Conservation (phyloP, 768 basidiomycete genomes). For the Lactarius evosmus region DNA sequence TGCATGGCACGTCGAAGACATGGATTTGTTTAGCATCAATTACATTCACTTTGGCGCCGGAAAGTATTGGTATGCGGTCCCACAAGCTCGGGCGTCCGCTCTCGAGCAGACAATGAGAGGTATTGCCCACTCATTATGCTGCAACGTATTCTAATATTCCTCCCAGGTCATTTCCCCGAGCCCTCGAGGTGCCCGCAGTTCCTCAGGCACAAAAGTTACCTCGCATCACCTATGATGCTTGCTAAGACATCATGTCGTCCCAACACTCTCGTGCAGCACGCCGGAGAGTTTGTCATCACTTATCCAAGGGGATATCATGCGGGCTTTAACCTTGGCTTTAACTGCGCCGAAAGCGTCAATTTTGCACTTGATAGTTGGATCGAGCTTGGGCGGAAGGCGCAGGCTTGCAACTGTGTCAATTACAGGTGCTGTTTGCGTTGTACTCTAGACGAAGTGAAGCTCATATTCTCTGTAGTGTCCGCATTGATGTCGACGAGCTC, state of each 20-base stretch:
- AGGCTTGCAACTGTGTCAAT: constrained; percentile 66
- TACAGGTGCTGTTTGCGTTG: constrained; percentile 52
- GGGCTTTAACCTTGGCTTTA: constrained; percentile 94
- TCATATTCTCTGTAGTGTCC: constrained; percentile 56
- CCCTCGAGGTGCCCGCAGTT: constrained; percentile 86
- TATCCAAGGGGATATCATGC: constrained; percentile 95
- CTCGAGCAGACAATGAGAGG: constrained; percentile 91
- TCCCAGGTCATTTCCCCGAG: constrained; percentile 80
- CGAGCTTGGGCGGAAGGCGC: constrained; percentile 79
- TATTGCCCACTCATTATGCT: constrained; percentile 32
- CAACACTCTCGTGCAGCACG: constrained; percentile 86
- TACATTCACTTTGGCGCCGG: constrained; percentile 98
- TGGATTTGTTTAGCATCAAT: constrained; percentile 99
- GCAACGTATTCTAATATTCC: background rate
- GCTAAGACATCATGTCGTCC: constrained; percentile 76
- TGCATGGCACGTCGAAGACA: constrained; percentile 99
- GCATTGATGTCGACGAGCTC: constrained; percentile 89
- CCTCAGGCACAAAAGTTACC: constrained; percentile 93
- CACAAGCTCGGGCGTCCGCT: constrained; percentile 74
- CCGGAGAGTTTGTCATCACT: constrained; percentile 95
- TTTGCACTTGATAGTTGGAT: constrained; percentile 96
- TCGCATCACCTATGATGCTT: constrained; percentile 82
- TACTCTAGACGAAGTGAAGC: background rate
- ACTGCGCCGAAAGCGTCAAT: constrained; percentile 96
- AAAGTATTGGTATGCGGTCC: constrained; percentile 96